Conservation (phyloP, 352 stramenopile genomes). For the Phytophthora podocarpi region DNA sequence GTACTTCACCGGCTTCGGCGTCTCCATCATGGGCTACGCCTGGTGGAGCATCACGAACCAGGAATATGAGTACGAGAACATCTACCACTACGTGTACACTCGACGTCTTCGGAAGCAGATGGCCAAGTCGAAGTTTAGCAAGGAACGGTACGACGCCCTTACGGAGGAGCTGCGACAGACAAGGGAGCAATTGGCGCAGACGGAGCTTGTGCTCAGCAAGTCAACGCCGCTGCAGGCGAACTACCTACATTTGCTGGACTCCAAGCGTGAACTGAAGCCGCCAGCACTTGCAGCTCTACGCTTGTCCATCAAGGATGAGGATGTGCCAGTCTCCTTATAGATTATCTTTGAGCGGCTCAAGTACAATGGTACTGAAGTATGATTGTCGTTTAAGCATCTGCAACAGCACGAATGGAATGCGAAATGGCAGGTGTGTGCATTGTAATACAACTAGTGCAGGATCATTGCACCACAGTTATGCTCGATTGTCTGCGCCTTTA, state of each 20-base stretch:
- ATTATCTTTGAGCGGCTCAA: not conserved
- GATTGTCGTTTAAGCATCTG: conserved; percentile 20
- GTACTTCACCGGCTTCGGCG: conserved; percentile 87
- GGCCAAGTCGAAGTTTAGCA: conserved; percentile 61
- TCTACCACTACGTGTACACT: conserved; percentile 87
- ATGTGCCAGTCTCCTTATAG: conserved; percentile 14
- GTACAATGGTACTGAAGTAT: conserved; percentile 14
- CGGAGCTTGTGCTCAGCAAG: conserved; percentile 70
- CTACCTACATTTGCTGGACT: conserved; percentile 69
- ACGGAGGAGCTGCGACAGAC: conserved; percentile 42
- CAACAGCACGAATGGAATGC: conserved; percentile 29
- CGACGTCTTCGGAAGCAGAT: conserved; percentile 64
- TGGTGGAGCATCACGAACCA: conserved; percentile 89
- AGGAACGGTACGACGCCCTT: conserved; percentile 49
- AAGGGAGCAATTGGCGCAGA: conserved; percentile 48
- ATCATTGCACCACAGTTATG: not conserved
- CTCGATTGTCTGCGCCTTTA: no score
- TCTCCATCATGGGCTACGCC: conserved; percentile 76
- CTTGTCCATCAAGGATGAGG: conserved; percentile 8
- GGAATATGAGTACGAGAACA: conserved; percentile 90
- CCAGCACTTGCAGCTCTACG: conserved; percentile 20
- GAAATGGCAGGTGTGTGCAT: conserved; percentile 20
- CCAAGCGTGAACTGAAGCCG: conserved; percentile 28
- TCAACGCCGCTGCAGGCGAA: conserved; percentile 67
- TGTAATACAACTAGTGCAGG: conserved; percentile 21